Conservation (phyloP, 371 early-diverging fungal species). For the Circinella umbellata region DNA sequence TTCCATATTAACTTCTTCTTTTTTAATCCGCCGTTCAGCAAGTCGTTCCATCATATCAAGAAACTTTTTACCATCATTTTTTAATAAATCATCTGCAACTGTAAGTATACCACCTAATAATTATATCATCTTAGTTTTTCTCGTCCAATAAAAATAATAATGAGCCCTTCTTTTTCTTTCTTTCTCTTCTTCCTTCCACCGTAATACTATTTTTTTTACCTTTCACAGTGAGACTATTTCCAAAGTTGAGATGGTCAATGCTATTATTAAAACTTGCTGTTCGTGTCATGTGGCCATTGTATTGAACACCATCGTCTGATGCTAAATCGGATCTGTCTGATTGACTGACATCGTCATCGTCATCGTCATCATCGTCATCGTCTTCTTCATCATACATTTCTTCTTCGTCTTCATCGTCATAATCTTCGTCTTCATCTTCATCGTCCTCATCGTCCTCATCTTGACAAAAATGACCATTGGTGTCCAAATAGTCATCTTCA, state of each 20-base stretch:
- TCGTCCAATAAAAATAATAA: no score
- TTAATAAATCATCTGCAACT: slow-evolving; percentile 84
- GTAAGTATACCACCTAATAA: slow-evolving; percentile 73
- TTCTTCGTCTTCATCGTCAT: slow-evolving; percentile 25
- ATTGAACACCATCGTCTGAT: slow-evolving; percentile 56
- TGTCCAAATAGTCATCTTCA: slow-evolving; percentile 1
- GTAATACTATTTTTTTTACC: slow-evolving; percentile 34
- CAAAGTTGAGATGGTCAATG: slow-evolving; percentile 59
- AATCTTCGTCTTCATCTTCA: slow-evolving; percentile 30
- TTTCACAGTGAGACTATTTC: slow-evolving; percentile 70
- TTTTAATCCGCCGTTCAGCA: slow-evolving; percentile 84
- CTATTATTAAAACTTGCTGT: slow-evolving; percentile 9
- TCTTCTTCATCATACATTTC: slow-evolving; percentile 46
- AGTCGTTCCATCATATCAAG: slow-evolving; percentile 92
- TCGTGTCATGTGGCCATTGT: slow-evolving; percentile 19
- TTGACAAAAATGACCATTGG: slow-evolving; percentile 7
- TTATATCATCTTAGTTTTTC: no score
- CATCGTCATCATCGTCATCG: slow-evolving; percentile 48
- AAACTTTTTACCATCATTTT: slow-evolving; percentile 90
- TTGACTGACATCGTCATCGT: slow-evolving; percentile 39
- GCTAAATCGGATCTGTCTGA: slow-evolving; percentile 41
- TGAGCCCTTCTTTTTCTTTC: no score
- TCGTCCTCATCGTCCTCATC: slow-evolving; percentile 30
- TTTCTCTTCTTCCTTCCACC: no score
- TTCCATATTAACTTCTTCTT: slow-evolving; percentile 54